phyloP scores from a whole-genome alignment of 179 eudicot species.

The Gypsophila paniculata region DNA sequence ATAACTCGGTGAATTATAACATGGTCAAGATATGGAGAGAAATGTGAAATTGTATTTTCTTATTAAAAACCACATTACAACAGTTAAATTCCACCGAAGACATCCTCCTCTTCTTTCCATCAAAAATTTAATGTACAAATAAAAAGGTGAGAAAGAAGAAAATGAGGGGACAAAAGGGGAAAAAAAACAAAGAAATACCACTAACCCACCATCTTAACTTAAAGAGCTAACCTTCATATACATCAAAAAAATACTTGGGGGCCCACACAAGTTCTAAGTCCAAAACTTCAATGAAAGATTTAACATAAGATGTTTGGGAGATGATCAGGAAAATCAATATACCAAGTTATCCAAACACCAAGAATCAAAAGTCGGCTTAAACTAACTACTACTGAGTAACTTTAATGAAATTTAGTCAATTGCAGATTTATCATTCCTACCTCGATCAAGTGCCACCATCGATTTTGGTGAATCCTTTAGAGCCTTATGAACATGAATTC shows the following conservation, averaged over 20 bases:
- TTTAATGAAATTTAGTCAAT: slow-evolving; percentile 21
- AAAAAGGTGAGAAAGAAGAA: slow-evolving; percentile 14
- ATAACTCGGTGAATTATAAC: too few relatives aligned
- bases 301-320: slow-evolving; percentile 14
- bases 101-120: slow-evolving; percentile 24
- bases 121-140: slow-evolving; percentile 33
- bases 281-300: slow-evolving; percentile 24
- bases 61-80: slow-evolving; percentile 23
- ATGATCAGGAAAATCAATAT: slow-evolving; percentile 19
- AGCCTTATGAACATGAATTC: slow-evolving; percentile 19
- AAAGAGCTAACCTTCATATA: slow-evolving; percentile 21
- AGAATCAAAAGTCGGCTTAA: slow-evolving; percentile 12
- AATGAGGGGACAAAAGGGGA: slow-evolving; percentile 10
- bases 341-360: slow-evolving; percentile 17
- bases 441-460: slow-evolving; percentile 19
- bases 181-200: slow-evolving; percentile 7
- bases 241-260: slow-evolving; percentile 19
- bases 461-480: slow-evolving; percentile 26
- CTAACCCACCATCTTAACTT: slow-evolving; percentile 27
- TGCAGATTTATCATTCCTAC: slow-evolving; percentile 26
- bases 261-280: slow-evolving; percentile 22
- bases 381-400: slow-evolving; percentile 5
- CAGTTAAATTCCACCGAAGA: background rate
- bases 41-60: slow-evolving; percentile 23
- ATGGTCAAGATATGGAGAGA: background rate